Base-by-base conservation (phyloP, 352 stramenopile genomes). In the Phytophthora syringae region DNA sequence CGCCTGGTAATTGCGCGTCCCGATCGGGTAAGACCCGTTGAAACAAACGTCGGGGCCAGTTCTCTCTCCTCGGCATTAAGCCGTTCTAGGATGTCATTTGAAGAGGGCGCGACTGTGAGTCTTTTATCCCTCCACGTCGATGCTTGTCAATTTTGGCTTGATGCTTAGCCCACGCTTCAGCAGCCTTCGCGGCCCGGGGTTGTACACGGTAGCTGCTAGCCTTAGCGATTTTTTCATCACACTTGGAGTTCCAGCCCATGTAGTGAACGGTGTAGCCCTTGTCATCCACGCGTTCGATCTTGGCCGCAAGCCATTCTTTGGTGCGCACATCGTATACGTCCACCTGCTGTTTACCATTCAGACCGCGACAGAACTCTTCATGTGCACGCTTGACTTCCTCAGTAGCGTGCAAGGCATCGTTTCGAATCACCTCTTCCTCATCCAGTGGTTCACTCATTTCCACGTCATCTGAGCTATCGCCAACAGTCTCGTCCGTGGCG, bases 1-100 rank as follows among this genome's bases (percentile, higher is more conserved):
- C 84, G 86, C 72, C 81, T 88, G 3, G 84, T 94, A 52, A 92
- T 70, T 45, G 75, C 78, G 0, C 86, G 83, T 1, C 86, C 86
- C 2, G 82, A 93, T 15, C 86, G 82, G 16, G 84, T 92, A 4
- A 78, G 67, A 18, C 86, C 86, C 20, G 65, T 80, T 55, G 79
- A 72, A 44, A 94, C 76, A 70, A 92, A 93, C 27, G 61, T 62
- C 32, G 77, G 56, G 18, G 64, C 52, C n/a, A 66, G 34, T 56
- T 71, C 67, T 47, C 24, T 40, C 13, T 72, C 52, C 39, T 56
- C 54, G 13, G 47, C 42, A 21, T 36, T 24, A 52, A 48, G 10
- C 11, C 7, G 43, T 52, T 61, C 58, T 37, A 47, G 43, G 12
- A 60, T 44, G 15, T 66, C 54, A 52, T 58, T 11, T 4, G 39